phyloP scores from a whole-genome alignment of 192 early-diverging fungal genomes.

The Podochytrium sp. region DNA sequence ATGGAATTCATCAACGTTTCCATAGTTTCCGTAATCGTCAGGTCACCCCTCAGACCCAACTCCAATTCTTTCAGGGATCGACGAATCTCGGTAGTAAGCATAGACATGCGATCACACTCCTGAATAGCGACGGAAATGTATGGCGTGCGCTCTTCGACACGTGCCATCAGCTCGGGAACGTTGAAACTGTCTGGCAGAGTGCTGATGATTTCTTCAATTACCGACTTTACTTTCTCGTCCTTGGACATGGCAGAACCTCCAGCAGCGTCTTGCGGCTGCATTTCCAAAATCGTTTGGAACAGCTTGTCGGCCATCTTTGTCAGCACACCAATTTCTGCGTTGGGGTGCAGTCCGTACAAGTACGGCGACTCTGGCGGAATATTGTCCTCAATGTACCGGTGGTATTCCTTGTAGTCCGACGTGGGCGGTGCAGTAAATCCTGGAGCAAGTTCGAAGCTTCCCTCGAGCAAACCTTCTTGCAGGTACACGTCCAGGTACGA shows the following conservation, averaged over 20 bases:
- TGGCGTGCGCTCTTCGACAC: slow-evolving; percentile 68
- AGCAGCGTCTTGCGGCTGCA: slow-evolving; percentile 64
- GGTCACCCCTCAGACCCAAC: slow-evolving; percentile 66
- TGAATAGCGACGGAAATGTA: slow-evolving; percentile 70
- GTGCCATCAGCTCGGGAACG: slow-evolving; percentile 62
- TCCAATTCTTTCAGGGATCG: slow-evolving; percentile 65
- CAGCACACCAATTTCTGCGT: slow-evolving; percentile 70
- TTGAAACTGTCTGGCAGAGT: slow-evolving; percentile 64
- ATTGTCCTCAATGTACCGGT: slow-evolving; percentile 68
- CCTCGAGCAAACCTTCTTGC: slow-evolving; percentile 66
- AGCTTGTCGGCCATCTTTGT: slow-evolving; percentile 66
- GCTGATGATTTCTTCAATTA: slow-evolving; percentile 64
- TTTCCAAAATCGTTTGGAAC: slow-evolving; percentile 71
- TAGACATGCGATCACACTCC: slow-evolving; percentile 68
- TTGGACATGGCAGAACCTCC: slow-evolving; percentile 61
- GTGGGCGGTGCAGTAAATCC: slow-evolving; percentile 61
- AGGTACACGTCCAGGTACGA: slow-evolving; percentile 66
- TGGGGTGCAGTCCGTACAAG: slow-evolving; percentile 68
- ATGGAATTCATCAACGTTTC: slow-evolving; percentile 65
- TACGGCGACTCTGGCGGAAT: slow-evolving; percentile 65
- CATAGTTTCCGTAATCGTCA: slow-evolving; percentile 70
- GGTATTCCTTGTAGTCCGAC: slow-evolving; percentile 70
- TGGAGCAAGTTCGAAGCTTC: slow-evolving; percentile 64
- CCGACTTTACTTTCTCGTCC: slow-evolving; percentile 65
- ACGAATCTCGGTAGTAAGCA: slow-evolving; percentile 62